Conservation (phyloP, 1,284 basidiomycete genomes). For the Ustilago tritici region DNA sequence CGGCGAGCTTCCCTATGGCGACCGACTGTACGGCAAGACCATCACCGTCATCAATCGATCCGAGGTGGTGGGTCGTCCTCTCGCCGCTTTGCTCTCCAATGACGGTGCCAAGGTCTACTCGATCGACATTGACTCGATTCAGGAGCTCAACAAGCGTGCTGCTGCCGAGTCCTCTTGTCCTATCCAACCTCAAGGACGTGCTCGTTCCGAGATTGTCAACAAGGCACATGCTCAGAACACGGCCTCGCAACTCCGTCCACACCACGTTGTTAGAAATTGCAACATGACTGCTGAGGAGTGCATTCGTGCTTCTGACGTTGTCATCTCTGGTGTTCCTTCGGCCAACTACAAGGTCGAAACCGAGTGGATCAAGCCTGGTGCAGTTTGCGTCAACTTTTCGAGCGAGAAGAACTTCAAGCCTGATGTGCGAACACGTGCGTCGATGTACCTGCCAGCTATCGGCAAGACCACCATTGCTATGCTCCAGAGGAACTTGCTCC, state of each 20-base stretch:
- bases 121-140: constrained; percentile 91
- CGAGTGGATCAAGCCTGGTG: constrained; percentile 88
- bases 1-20: constrained; percentile 88
- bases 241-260: constrained; percentile 72
- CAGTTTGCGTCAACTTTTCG: constrained; percentile 90
- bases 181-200: constrained; percentile 28
- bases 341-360: constrained; percentile 91
- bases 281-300: constrained; percentile 55
- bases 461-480: constrained; percentile 97
- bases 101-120: constrained; percentile 95
- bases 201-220: constrained; percentile 64
- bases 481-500: constrained; percentile 89
- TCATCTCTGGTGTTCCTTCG: constrained; percentile 70
- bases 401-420: constrained; percentile 97
- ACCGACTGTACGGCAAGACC: constrained; percentile 91
- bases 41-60: constrained; percentile 96
- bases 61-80: constrained; percentile 93
- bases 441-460: constrained; percentile 77
- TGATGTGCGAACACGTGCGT: constrained; percentile 84
- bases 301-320: constrained; percentile 62
- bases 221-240: constrained; percentile 74
- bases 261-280: constrained; percentile 77
- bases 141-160: constrained; percentile 73
- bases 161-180: constrained; percentile 19
- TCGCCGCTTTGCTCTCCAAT: constrained; percentile 92